phyloP scores from a whole-genome alignment of 2,329 filamentous ascomycete genomes.

The Hirsutella rhossiliensis region DNA sequence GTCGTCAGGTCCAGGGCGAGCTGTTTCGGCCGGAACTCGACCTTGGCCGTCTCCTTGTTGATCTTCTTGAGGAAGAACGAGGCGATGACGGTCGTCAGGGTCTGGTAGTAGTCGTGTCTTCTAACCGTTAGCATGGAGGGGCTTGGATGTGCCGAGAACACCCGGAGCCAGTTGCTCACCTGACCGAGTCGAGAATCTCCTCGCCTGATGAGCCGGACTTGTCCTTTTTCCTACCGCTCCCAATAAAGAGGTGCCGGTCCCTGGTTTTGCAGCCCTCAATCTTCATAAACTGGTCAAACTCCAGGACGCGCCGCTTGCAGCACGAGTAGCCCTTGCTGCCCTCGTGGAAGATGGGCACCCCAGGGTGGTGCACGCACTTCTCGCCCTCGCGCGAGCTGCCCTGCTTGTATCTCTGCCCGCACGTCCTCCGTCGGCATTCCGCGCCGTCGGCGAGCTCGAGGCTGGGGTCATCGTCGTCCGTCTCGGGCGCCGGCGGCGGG shows the following conservation, averaged over 20 bases:
- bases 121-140: not conserved
- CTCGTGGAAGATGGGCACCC: conserved; percentile 89
- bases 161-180: conserved; percentile 33
- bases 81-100: conserved; percentile 69
- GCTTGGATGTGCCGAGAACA: not conserved
- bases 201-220: conserved; percentile 40
- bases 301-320: conserved; percentile 87
- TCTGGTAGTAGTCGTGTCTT: conserved; percentile 87
- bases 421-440: conserved; percentile 67
- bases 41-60: conserved; percentile 62
- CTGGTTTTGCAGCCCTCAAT: conserved; percentile 85
- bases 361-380: conserved; percentile 79
- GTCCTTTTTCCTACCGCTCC: conserved; percentile 52
- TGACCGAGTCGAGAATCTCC: conserved; percentile 66
- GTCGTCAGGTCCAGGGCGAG: conserved; percentile 78
- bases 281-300: conserved; percentile 97
- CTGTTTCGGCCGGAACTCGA: conserved; percentile 52
- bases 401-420: conserved; percentile 53
- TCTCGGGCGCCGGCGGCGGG: conserved; percentile 57
- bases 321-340: conserved; percentile 96
- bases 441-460: conserved; percentile 62
- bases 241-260: conserved; percentile 71
- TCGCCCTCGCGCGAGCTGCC: conserved; percentile 53
- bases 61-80: conserved; percentile 97
- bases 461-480: conserved; percentile 75